These are phyloP conservation scores for Furcasterigmium furcatum DNA, from an alignment of 2,329 filamentous ascomycete genomes.

Conservation along the genomic window DNA sequence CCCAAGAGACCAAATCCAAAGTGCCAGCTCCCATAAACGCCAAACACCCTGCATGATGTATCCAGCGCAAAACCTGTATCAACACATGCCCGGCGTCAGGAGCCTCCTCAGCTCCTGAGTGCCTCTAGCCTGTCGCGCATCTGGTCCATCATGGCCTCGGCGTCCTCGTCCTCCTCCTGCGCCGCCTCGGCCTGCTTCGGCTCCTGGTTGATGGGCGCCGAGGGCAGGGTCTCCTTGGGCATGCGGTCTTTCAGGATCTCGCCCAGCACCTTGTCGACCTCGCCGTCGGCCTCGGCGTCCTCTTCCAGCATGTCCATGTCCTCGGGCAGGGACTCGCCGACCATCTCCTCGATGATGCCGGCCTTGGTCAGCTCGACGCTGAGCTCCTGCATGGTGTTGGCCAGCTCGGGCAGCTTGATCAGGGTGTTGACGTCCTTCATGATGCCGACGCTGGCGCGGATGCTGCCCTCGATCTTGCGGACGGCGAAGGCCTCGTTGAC, in stretches of 20 bases:
- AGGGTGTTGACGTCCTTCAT: conserved; percentile 96
- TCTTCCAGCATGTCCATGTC: conserved; percentile 70
- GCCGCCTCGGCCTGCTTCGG: conserved; percentile 49
- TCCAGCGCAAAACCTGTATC: background rate
- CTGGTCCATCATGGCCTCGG: conserved; percentile 87
- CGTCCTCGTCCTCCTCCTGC: conserved; percentile 76
- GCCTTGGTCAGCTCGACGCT: conserved; percentile 87
- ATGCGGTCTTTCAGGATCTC: conserved; percentile 85
- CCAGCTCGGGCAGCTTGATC: conserved; percentile 80
- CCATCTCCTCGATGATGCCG: conserved; percentile 97
- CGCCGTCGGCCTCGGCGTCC: conserved; percentile 67
- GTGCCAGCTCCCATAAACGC: background rate
- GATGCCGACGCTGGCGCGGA: conserved; percentile 80
- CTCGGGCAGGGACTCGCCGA: conserved; percentile 79
- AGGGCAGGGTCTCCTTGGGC: conserved; percentile 55
- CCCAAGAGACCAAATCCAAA: too few species aligned
- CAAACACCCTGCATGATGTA: background rate
- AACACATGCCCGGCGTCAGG: background rate
- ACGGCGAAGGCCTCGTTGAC: conserved; percentile 95
- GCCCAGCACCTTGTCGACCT: conserved; percentile 89
- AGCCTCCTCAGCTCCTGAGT: conserved; percentile 68
- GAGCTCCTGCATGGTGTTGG: conserved; percentile 84
- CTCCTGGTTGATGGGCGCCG: conserved; percentile 49
- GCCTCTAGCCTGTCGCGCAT: conserved; percentile 92
- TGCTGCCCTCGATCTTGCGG: conserved; percentile 91